Base-by-base conservation (phyloP, 164 flowering plant species). In the Akebia trifoliata region DNA sequence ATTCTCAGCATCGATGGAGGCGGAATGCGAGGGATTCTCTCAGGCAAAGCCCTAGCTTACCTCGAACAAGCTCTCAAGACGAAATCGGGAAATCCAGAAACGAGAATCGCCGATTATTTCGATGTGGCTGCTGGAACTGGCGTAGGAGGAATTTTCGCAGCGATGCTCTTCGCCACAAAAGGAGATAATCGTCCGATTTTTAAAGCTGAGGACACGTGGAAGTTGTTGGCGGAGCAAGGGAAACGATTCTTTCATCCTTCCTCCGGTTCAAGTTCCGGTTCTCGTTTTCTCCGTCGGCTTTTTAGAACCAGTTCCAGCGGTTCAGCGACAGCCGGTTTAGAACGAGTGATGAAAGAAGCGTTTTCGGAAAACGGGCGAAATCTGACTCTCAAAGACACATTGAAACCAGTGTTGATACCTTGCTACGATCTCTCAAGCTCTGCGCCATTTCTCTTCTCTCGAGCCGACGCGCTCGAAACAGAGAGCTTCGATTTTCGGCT, bases 61-160 rank as follows among this genome's bases (percentile, higher is more conserved):
- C 74, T 93, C 10, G 98, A 93, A 54, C 70, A 76, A 20, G 80
- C 96, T 6, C 60, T 93, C 46, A 80, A 82, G 67, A 49, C 64
- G 0, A 84, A 84, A 54, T 90, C 97, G 1, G 86, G 88, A 7
- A 70, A 93, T 51, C 82, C 92, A 0, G 75, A 85, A 54, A 97
- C 97, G 1, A 68, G 87, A 61, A 79, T 93, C 72, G 91, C 98
- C 14, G 97, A 93, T 62, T 93, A 77, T 56, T 87, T 93, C 66
- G 98, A 93, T 67, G 94, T 90, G 4, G 90, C 85, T 17, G 87
- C 97, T 24, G 97, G 98, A 0, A 71, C 94, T 25, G 97, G 96
- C 24, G 64, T 85, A 58, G 97, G 98, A 1, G 97, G 99, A 4
- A 76, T 93, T 42, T 87, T 90, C 79, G 77, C 96, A 8, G 81